Conservation (phyloP, 495 filamentous ascomycete genomes). For the Neurospora tetrasperma region DNA sequence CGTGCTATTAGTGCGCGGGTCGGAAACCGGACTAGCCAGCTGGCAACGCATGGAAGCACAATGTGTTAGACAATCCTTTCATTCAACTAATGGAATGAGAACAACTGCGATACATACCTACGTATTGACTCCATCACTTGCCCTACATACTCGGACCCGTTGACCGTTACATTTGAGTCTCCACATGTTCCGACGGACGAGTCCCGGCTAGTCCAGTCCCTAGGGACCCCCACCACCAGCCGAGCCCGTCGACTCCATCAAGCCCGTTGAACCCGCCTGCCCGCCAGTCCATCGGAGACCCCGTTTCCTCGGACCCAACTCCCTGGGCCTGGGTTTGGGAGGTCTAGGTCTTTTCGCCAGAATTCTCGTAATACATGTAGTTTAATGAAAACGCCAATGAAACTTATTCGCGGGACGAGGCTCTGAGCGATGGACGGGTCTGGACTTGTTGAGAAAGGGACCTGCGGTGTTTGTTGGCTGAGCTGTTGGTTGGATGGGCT, state of each 20-base stretch:
- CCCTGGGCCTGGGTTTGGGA: not conserved
- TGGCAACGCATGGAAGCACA: not conserved
- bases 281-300: not conserved
- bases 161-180: not conserved
- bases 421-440: not conserved
- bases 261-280: not conserved
- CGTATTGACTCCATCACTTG: not conserved
- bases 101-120: too few species aligned
- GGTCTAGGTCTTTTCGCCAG: not conserved
- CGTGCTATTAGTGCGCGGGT: not conserved
- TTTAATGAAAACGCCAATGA: too few species aligned
- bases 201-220: not conserved
- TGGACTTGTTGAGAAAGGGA: not conserved
- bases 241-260: not conserved
- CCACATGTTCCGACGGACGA: not conserved
- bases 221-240: not conserved
- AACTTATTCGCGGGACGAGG: not conserved
- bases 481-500: not conserved
- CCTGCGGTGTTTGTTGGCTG: not conserved
- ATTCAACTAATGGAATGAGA: too few species aligned
- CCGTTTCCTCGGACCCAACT: not conserved
- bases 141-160: not conserved
- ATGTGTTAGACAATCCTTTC: too few species aligned
- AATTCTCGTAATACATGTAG: not conserved
- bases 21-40: not conserved